Percentiles rank a stretch among this genome's conserved stretches.
phyloP scores from a whole-genome alignment of 805 yeast genomes.

The Jamesozyma piceae region DNA sequence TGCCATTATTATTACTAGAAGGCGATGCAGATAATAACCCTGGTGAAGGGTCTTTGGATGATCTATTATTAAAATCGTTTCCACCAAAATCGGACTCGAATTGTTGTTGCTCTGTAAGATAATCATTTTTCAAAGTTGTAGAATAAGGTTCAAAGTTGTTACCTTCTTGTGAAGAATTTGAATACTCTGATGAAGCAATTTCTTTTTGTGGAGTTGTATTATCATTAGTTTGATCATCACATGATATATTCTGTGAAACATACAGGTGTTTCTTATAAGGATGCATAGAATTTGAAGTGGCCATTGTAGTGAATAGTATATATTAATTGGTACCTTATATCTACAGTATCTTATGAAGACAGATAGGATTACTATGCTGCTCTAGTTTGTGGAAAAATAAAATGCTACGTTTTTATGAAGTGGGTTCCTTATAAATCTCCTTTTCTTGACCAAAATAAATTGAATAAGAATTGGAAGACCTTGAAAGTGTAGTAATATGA shows the following conservation, averaged over 20 bases:
- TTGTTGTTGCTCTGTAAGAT: not conserved
- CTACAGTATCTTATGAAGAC: no score
- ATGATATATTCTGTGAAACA: slow-evolving; percentile 4
- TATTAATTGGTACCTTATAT: no score
- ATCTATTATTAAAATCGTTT: not conserved
- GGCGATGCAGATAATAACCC: not conserved
- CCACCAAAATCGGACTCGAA: not conserved
- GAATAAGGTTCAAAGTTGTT: not conserved
- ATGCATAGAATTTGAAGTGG: slow-evolving; percentile 3
- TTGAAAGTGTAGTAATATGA: no score
- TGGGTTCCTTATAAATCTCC: no score
- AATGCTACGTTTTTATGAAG: no score
- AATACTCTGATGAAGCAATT: not conserved
- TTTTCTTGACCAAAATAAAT: no score
- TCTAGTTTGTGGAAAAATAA: no score
- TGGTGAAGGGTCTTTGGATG: not conserved
- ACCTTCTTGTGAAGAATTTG: not conserved
- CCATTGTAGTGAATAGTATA: not conserved
- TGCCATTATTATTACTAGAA: not conserved
- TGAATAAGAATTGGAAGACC: no score
- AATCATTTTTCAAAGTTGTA: not conserved
- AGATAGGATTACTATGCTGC: no score
- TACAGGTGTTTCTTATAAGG: slow-evolving; percentile 8
- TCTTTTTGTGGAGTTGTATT: not conserved
- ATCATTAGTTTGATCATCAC: not conserved